Conservation (phyloP, 805 yeast species). For the Spathaspora passalidarum region DNA sequence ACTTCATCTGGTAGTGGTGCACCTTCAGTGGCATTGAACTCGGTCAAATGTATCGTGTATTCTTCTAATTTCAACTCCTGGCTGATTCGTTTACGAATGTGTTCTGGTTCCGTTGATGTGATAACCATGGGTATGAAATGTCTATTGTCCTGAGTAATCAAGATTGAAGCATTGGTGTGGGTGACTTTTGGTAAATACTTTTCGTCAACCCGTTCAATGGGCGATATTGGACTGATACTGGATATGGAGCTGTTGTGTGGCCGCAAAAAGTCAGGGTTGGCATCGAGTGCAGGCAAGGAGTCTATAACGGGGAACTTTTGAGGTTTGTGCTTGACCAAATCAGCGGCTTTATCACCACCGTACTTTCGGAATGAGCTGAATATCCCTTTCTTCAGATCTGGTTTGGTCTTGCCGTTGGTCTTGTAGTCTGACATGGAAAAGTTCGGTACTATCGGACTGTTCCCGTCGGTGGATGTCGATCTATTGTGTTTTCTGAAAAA, state of each 20-base stretch:
- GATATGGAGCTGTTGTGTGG: background rate
- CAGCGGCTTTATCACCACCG: conserved; percentile 18
- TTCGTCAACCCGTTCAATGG: conserved; percentile 13
- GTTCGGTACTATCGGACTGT: background rate
- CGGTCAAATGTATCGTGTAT: conserved; percentile 59
- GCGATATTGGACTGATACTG: background rate
- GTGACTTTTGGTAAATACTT: conserved; percentile 20
- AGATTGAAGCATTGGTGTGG: conserved; percentile 4
- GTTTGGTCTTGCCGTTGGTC: background rate
- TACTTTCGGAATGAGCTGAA: conserved; percentile 40
- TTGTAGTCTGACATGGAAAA: too few relatives aligned
- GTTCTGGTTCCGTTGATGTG: background rate
- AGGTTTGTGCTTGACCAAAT: conserved; percentile 1
- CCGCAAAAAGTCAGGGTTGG: conserved; percentile 4
- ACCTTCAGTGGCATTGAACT: conserved; percentile 60
- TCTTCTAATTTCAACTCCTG: conserved; percentile 29
- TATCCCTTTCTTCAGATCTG: conserved; percentile 28
- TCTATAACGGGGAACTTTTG: conserved; percentile 2
- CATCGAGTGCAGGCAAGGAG: conserved; percentile 3
- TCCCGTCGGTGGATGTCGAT: conserved; percentile 33
- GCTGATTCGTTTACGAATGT: conserved; percentile 21
- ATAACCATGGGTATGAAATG: conserved; percentile 48
- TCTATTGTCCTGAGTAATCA: conserved; percentile 64
- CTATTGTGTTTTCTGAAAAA: conserved; percentile 64
- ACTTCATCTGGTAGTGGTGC: conserved; percentile 50